phyloP scores from a whole-genome alignment of 140 eudicot genomes.

The Ambrosia hybrid region DNA sequence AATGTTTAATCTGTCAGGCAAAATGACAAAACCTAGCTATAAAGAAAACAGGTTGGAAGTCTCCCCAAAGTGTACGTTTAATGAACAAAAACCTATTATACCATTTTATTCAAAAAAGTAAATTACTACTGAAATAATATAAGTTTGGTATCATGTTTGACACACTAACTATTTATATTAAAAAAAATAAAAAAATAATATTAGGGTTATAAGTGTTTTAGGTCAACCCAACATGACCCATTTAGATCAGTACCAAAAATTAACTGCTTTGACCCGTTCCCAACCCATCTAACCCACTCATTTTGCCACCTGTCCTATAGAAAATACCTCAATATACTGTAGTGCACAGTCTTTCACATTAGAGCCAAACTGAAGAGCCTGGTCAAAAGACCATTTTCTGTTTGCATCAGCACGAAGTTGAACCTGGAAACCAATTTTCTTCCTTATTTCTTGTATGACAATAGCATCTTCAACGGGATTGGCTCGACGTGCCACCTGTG shows the following conservation, averaged over 20 bases:
- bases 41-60: too few relatives aligned
- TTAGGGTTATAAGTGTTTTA: background rate
- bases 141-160: too few relatives aligned
- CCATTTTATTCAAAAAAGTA: too few relatives aligned
- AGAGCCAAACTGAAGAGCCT: slow-evolving; percentile 66
- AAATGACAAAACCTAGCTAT: too few relatives aligned
- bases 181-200: too few relatives aligned
- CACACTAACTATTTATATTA: too few relatives aligned
- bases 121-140: too few relatives aligned
- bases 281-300: background rate
- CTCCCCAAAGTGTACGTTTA: too few relatives aligned
- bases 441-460: slow-evolving; percentile 76
- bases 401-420: slow-evolving; percentile 95
- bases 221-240: background rate
- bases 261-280: background rate
- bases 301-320: background rate
- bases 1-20: too few relatives aligned
- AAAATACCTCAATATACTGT: slow-evolving; percentile 83
- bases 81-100: too few relatives aligned
- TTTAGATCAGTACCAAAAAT: background rate
- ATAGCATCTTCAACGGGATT: slow-evolving; percentile 79
- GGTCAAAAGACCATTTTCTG: slow-evolving; percentile 70
- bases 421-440: slow-evolving; percentile 59
- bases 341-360: slow-evolving; percentile 60
- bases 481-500: slow-evolving; percentile 82